A percentile compares a stretch with the other conserved stretches of the same genome.
Conservation (phyloP, 306 rosid genomes). For the Leucaena leucocephala region DNA sequence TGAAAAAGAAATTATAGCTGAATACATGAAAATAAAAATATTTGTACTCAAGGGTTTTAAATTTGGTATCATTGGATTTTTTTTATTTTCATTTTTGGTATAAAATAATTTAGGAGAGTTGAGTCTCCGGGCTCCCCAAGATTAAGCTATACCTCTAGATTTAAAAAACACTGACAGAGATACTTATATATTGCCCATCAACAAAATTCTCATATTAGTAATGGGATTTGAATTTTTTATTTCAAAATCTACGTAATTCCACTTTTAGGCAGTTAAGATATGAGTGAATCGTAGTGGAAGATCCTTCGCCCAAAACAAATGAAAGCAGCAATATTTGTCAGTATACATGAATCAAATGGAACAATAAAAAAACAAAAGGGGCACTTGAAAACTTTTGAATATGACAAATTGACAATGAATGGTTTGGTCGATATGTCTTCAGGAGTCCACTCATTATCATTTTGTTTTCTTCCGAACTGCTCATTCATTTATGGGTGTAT, state of each 20-base stretch:
- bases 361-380: no score
- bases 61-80: no score
- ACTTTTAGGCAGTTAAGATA: background rate
- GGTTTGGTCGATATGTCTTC: background rate
- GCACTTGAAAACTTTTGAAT: background rate
- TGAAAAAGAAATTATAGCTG: background rate
- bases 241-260: no score
- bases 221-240: no score
- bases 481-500: background rate
- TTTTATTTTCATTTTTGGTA: no score
- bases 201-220: no score
- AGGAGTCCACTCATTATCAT: background rate
- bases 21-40: background rate
- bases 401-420: background rate
- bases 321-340: background rate
- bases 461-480: slow-evolving; percentile 5
- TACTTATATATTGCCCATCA: no score
- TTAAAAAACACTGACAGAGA: no score
- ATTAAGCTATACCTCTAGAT: no score
- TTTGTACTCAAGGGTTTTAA: no score
- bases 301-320: background rate
- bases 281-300: background rate
- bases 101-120: no score
- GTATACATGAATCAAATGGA: background rate
- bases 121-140: no score